These are phyloP conservation scores for Aegilops longissima DNA, from an alignment of 176 grass and related monocot species.

Conservation along the genomic window DNA sequence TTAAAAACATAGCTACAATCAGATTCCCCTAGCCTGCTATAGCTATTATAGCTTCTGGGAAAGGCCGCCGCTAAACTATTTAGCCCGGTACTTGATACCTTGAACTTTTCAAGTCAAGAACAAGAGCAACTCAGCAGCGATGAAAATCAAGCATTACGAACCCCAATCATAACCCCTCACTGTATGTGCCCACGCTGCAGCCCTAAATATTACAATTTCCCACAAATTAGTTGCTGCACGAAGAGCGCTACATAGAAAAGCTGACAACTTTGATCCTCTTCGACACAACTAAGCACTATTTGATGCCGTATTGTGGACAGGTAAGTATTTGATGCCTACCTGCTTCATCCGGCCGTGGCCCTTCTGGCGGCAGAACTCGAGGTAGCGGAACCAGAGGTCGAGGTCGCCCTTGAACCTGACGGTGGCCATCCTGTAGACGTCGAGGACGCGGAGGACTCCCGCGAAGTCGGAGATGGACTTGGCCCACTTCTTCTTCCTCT, in stretches of 20 bases:
- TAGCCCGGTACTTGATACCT: background rate
- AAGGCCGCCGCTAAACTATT: background rate
- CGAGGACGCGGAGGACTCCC: slow-evolving; percentile 55
- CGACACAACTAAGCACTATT: background rate
- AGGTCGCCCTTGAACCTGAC: slow-evolving; percentile 89
- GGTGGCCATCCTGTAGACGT: slow-evolving; percentile 60
- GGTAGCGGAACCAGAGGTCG: slow-evolving; percentile 83
- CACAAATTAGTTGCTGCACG: background rate
- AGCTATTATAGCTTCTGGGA: too few relatives aligned
- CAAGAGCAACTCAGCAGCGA: background rate
- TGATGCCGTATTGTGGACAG: background rate
- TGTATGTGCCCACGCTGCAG: background rate
- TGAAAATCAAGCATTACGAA: background rate
- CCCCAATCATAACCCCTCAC: background rate
- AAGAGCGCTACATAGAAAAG: background rate
- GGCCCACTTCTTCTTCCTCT: slow-evolving; percentile 51
- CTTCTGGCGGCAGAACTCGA: slow-evolving; percentile 78
- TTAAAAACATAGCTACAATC: too few relatives aligned
- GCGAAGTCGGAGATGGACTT: slow-evolving; percentile 71
- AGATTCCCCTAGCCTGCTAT: background rate
- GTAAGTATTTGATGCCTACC: slow-evolving; percentile 30
- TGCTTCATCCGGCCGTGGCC: slow-evolving; percentile 85
- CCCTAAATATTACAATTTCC: background rate
- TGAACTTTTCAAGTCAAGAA: background rate
- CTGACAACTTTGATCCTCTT: background rate